Percentiles rank a stretch among this genome's conserved stretches.
phyloP scores from a whole-genome alignment of 495 filamentous ascomycete species.

The Aspergillus saccharolyticus region DNA sequence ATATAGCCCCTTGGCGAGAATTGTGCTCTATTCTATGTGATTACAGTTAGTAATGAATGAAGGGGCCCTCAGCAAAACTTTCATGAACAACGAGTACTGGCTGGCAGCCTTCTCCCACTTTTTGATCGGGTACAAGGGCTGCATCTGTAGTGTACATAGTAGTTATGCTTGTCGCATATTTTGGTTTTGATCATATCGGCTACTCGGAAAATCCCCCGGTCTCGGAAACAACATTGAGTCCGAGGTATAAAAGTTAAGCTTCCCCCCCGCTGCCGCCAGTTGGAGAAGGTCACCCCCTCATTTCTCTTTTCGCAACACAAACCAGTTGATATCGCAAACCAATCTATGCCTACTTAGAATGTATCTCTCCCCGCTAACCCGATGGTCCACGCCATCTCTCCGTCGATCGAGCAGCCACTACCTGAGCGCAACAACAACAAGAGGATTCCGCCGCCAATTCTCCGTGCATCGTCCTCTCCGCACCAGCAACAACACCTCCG shows the following conservation, averaged over 20 bases:
- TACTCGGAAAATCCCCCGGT: constrained; percentile 17
- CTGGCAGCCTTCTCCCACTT: no score
- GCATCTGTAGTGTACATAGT: not conserved
- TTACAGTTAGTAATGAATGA: no score
- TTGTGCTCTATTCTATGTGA: not conserved
- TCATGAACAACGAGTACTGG: no score
- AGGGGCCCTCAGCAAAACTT: no score
- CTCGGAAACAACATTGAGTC: constrained; percentile 5
- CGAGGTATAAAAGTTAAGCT: constrained; percentile 5
- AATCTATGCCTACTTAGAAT: not conserved
- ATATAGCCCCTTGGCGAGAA: not conserved
- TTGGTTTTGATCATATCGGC: not conserved
- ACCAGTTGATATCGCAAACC: not conserved
- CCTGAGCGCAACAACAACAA: not conserved
- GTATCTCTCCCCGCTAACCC: not conserved
- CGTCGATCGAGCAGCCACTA: not conserved
- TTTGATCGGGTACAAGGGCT: no score
- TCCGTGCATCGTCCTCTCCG: constrained; percentile 8
- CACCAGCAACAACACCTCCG: constrained; percentile 14
- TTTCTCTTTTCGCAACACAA: not conserved
- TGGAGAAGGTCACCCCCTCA: not conserved
- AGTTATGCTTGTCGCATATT: no score
- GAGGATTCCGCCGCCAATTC: constrained; percentile 15
- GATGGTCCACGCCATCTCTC: constrained; percentile 1
- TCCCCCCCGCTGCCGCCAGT: not conserved